Percentiles rank a stretch among this genome's conserved stretches.
phyloP scores from a whole-genome alignment of 169 alveolate species.

The Plasmodium chabaudi region DNA sequence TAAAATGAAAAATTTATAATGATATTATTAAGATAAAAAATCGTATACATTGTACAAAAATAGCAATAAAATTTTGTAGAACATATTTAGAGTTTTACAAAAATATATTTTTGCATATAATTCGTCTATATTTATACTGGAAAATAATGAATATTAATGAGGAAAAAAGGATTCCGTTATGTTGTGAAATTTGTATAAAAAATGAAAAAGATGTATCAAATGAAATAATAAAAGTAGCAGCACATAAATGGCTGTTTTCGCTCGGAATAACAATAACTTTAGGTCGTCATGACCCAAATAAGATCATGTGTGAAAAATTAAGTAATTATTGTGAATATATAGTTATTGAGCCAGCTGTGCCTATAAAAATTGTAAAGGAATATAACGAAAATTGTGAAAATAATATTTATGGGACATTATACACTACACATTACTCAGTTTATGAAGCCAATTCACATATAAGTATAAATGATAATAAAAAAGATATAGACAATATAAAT shows the following conservation, averaged over 20 bases:
- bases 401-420: constrained; percentile 16
- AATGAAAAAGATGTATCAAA: constrained; percentile 54
- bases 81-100: no score
- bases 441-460: constrained; percentile 27
- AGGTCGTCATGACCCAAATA: constrained; percentile 73
- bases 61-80: no score
- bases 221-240: constrained; percentile 67
- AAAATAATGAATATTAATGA: constrained; percentile 18
- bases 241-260: constrained; percentile 72
- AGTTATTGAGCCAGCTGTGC: constrained; percentile 75
- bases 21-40: no score
- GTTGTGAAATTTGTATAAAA: constrained; percentile 73
- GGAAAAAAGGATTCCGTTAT: constrained; percentile 64
- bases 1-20: no score
- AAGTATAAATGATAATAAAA: constrained; percentile 8
- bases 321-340: constrained; percentile 72
- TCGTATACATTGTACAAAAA: no score
- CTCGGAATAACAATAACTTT: constrained; percentile 74
- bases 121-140: no score
- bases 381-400: constrained; percentile 27
- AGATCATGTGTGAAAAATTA: constrained; percentile 55
- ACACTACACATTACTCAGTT: constrained; percentile 59
- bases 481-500: constrained; percentile 5
- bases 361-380: constrained; percentile 68
- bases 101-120: no score